These are phyloP conservation scores for Hygrophorus russula DNA, from an alignment of 768 basidiomycete species.

Conservation along the genomic window DNA sequence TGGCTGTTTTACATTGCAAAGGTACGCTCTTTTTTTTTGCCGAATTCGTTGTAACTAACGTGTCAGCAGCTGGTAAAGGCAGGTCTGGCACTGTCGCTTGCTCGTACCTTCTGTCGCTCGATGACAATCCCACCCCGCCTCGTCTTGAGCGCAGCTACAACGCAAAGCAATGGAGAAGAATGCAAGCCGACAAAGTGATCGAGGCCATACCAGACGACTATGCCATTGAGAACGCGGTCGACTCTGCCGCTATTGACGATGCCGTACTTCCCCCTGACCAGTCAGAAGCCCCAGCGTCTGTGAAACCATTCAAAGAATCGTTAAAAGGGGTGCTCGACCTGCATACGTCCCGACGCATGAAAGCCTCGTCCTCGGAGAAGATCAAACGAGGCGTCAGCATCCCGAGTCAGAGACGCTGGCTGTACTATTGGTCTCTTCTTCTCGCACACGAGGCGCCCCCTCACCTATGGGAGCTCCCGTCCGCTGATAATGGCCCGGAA, in stretches of 20 bases:
- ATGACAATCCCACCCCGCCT: slow-evolving; percentile 34
- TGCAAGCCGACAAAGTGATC: slow-evolving; percentile 38
- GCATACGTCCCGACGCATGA: slow-evolving; percentile 66
- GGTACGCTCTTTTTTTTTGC: slow-evolving; percentile 26
- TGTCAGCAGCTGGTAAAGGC: slow-evolving; percentile 58
- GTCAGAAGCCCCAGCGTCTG: neutral
- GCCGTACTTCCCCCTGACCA: too few relatives aligned
- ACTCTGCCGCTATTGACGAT: too few relatives aligned
- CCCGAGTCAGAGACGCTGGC: slow-evolving; percentile 69
- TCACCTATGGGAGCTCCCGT: slow-evolving; percentile 30
- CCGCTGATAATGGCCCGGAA: slow-evolving; percentile 8
- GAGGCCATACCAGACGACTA: slow-evolving; percentile 35
- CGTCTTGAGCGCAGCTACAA: slow-evolving; percentile 34
- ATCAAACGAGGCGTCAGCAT: slow-evolving; percentile 61
- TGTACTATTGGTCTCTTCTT: slow-evolving; percentile 69
- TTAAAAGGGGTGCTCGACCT: slow-evolving; percentile 51
- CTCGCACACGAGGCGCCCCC: slow-evolving; percentile 43
- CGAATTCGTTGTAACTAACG: neutral
- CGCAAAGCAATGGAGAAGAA: slow-evolving; percentile 35
- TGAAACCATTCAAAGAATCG: slow-evolving; percentile 24
- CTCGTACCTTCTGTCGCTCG: slow-evolving; percentile 61
- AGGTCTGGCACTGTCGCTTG: slow-evolving; percentile 82
- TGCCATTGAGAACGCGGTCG: neutral
- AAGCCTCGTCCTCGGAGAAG: slow-evolving; percentile 22
- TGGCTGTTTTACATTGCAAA: slow-evolving; percentile 84